Base-by-base conservation (phyloP, 345 rosid species). In the Leavenworthia alabamica region DNA sequence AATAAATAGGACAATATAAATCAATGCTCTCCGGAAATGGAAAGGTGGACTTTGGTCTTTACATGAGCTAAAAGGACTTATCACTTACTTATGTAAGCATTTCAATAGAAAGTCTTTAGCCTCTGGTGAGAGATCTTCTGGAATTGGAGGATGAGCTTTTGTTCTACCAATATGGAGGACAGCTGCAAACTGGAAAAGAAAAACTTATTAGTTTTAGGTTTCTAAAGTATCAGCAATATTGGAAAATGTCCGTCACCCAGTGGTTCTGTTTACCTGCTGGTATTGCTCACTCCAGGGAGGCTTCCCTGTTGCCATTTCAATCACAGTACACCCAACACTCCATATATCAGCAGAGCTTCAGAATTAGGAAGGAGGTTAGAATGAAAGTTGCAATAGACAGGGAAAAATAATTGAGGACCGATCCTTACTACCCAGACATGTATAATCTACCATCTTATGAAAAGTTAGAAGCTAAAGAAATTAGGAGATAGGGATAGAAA, bases 271-370 rank as follows among this genome's bases (percentile, higher is more conserved):
- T 78, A 89, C 98, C 96, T 89, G 95, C 68, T 92, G 90, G 69
- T 81, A 92, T 66, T 89, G 90, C 75, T 86, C 87, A 62, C 96
- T 92, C 98, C 96, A 89, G 10, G 98, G 96, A 77, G 96, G 93
- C 77, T 92, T 89, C 67, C 98, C 96, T 3, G 95, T 86, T 32
- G 95, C 98, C 96, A 92, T 92, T 78, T 92, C 98, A 51, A 92
- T 92, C 67, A 92, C 90, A 20, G 98, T 92, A 68, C 98, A 92
- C 23, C 95, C 98, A 15, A 92, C 90, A 45, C 96, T 89, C 96
- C 98, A 89, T 72, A 89, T 83, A 67, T 86, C 95, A 66, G 96
- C 96, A 76, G 98, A 89, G 77, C 98, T 91, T 68, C 51, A 64
- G 66, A 63, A 44, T 51, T 28, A 60, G 70, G 71, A 56, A 72